phyloP scores from a whole-genome alignment of 371 early-diverging fungal species.

The Smittium mucronatum region DNA sequence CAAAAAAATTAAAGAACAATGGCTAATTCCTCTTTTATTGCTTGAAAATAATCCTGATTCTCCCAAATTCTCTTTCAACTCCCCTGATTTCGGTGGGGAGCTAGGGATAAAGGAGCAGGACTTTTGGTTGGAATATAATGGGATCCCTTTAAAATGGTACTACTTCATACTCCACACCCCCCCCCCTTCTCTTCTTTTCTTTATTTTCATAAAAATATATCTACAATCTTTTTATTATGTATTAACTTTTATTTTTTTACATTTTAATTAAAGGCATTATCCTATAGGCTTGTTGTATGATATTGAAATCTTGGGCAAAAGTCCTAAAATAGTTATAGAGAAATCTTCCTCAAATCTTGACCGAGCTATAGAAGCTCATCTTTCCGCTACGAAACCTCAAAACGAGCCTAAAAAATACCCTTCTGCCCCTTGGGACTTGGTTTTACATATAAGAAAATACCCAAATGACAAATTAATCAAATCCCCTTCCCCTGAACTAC shows the following conservation, averaged over 20 bases:
- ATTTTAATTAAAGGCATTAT: constrained; percentile 22
- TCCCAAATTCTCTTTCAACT: not conserved
- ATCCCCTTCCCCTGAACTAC: constrained; percentile 11
- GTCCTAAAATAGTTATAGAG: not conserved
- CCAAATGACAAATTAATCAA: constrained; percentile 18
- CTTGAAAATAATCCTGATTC: constrained; percentile 13
- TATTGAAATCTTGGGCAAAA: constrained; percentile 17
- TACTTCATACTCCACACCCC: too few species aligned
- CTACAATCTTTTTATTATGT: not conserved
- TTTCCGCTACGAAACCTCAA: not conserved
- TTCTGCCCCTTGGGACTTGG: constrained; percentile 22
- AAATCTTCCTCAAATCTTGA: not conserved
- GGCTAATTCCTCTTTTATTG: constrained; percentile 26
- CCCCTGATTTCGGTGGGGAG: not conserved
- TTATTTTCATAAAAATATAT: too few species aligned
- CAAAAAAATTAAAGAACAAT: constrained; percentile 19
- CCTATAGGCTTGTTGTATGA: constrained; percentile 29
- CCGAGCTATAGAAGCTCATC: not conserved
- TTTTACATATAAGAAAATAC: constrained; percentile 26
- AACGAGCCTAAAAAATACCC: not conserved
- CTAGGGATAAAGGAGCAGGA: constrained; percentile 19
- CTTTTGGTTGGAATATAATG: constrained; percentile 27
- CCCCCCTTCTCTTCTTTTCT: too few species aligned
- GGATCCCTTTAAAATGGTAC: constrained; percentile 22
- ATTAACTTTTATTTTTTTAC: not conserved